Conservation (phyloP, 2,329 filamentous ascomycete species). For the Paracamarosporium sp. region DNA sequence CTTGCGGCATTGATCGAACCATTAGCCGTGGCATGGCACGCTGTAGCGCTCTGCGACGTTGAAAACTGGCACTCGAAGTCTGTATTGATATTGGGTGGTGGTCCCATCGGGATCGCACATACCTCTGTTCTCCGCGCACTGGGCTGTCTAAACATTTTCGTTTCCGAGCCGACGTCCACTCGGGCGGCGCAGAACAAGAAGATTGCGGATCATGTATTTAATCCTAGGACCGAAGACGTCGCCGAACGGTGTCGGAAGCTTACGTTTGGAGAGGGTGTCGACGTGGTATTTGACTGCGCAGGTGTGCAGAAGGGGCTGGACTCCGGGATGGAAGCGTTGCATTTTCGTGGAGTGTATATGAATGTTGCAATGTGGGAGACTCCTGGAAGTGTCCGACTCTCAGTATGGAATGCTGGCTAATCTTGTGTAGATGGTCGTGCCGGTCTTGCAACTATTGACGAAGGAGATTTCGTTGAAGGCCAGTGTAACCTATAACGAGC, state of each 20-base stretch:
- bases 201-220: conserved; percentile 33
- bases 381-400: conserved; percentile 26
- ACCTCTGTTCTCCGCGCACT: conserved; percentile 39
- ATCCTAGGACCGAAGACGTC: conserved; percentile 35
- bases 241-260: conserved; percentile 32
- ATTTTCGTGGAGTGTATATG: conserved; percentile 35
- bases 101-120: conserved; percentile 58
- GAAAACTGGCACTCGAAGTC: conserved; percentile 18
- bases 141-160: conserved; percentile 33
- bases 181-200: conserved; percentile 28
- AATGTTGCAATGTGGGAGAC: conserved; percentile 44
- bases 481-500: conserved; percentile 39
- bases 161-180: conserved; percentile 32
- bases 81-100: conserved; percentile 43
- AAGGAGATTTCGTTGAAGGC: conserved; percentile 40
- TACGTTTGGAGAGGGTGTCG: conserved; percentile 37
- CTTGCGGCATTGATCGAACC: conserved; percentile 38
- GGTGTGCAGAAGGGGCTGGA: conserved; percentile 38
- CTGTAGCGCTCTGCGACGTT: conserved; percentile 17
- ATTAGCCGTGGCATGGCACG: conserved; percentile 40
- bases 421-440: conserved; percentile 32
- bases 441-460: conserved; percentile 28
- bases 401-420: conserved; percentile 2
- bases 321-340: conserved; percentile 37
- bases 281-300: conserved; percentile 45